These are phyloP conservation scores for Yamadazyma kitorensis DNA, from an alignment of 805 yeast genomes.

Conservation along the genomic window DNA sequence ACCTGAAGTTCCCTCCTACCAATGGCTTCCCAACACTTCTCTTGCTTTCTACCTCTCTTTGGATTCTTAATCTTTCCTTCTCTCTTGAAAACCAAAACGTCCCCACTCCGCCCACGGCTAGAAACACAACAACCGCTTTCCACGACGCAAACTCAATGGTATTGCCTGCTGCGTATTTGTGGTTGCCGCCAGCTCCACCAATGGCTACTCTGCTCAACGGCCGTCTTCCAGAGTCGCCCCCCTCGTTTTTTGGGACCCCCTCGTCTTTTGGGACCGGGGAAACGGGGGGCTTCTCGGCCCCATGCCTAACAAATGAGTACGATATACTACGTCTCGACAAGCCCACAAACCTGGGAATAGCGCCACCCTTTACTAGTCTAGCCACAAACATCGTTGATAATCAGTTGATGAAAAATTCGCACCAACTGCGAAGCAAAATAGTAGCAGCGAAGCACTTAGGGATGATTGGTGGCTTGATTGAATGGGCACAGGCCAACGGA, in stretches of 20 bases:
- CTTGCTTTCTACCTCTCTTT: slow-evolving; percentile 79
- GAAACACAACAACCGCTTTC: slow-evolving; percentile 71
- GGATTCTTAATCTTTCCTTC: slow-evolving; percentile 68
- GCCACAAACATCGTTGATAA: too few relatives aligned
- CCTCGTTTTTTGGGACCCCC: background rate
- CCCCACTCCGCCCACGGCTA: slow-evolving; percentile 67
- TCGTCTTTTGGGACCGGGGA: too few relatives aligned
- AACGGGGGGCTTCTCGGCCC: too few relatives aligned
- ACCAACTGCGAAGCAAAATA: too few relatives aligned
- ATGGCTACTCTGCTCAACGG: slow-evolving; percentile 81
- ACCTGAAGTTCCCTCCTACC: slow-evolving; percentile 85
- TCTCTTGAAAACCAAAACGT: slow-evolving; percentile 73
- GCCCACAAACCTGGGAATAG: too few relatives aligned
- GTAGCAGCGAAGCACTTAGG: too few relatives aligned
- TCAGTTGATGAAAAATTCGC: too few relatives aligned
- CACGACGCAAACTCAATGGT: slow-evolving; percentile 77
- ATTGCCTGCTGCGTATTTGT: slow-evolving; percentile 34
- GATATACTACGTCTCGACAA: too few relatives aligned
- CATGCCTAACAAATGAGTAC: too few relatives aligned
- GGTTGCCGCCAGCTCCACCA: slow-evolving; percentile 49
- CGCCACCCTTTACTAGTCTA: too few relatives aligned
- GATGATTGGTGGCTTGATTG: slow-evolving; percentile 18
- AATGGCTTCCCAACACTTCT: slow-evolving; percentile 89
- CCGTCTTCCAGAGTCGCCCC: slow-evolving; percentile 29
- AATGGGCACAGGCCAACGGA: slow-evolving; percentile 34